Evolutionary conservation across 2,329 filamentous ascomycete species (phyloP).

Genomic region (Claviceps sp.): DNA sequence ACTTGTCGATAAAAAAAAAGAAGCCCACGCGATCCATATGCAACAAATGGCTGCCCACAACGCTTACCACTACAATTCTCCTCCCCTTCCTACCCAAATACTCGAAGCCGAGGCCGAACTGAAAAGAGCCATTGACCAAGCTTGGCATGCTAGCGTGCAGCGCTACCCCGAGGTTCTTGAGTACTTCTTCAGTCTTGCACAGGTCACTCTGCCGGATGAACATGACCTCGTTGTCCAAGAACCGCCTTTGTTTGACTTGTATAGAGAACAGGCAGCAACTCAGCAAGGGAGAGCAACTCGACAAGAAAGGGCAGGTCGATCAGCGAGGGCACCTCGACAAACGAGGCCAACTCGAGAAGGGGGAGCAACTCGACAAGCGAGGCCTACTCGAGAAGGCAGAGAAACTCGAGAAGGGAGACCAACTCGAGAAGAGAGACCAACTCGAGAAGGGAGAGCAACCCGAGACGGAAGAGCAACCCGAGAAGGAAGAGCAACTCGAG

Average conservation of each 20-base stretch:
- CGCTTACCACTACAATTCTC: slow-evolving; percentile 42
- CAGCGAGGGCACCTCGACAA: slow-evolving; percentile 12
- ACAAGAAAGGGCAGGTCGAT: too few relatives aligned
- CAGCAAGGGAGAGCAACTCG: slow-evolving; percentile 18
- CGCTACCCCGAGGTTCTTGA: slow-evolving; percentile 71
- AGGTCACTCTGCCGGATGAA: slow-evolving; percentile 50
- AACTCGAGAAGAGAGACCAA: slow-evolving; percentile 6
- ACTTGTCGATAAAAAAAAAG: slow-evolving; percentile 47
- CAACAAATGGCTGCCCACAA: slow-evolving; percentile 42
- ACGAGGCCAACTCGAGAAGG: slow-evolving; percentile 33
- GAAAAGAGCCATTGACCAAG: slow-evolving; percentile 63
- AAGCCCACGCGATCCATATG: slow-evolving; percentile 39
- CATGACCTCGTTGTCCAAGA: slow-evolving; percentile 45
- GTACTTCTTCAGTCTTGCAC: slow-evolving; percentile 63
- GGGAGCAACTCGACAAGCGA: too few relatives aligned
- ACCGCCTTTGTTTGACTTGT: slow-evolving; percentile 43
- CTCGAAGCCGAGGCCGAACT: slow-evolving; percentile 49
- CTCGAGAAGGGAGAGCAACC: slow-evolving; percentile 27
- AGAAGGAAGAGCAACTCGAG: too few relatives aligned
- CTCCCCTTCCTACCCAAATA: slow-evolving; percentile 49
- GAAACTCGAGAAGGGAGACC: slow-evolving; percentile 22
- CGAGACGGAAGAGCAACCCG: slow-evolving; percentile 18
- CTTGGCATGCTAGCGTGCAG: slow-evolving; percentile 64
- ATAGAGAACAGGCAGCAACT: slow-evolving; percentile 31
- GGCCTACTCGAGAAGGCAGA: slow-evolving; percentile 26